phyloP scores from a whole-genome alignment of 371 early-diverging fungal genomes.

The Globomyces sp. region DNA sequence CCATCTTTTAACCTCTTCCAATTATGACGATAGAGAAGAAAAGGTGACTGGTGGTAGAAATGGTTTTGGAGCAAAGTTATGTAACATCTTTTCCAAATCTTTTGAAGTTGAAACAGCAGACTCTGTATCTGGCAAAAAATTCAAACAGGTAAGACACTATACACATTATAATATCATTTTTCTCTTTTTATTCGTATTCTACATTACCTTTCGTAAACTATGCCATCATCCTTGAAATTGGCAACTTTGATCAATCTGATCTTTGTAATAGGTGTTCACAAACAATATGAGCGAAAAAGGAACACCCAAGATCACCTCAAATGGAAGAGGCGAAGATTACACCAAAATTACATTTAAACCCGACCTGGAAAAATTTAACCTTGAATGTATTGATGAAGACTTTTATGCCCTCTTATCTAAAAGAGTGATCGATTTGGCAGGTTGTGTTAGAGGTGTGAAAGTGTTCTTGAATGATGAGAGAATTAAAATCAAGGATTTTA shows the following conservation, averaged over 20 bases:
- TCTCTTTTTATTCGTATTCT: too few species aligned
- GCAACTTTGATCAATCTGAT: background rate
- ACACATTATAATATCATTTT: conserved; percentile 21
- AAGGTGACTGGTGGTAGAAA: conserved; percentile 99
- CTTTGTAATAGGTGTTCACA: conserved; percentile 56
- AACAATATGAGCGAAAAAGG: conserved; percentile 85
- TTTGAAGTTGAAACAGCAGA: conserved; percentile 98
- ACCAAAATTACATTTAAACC: conserved; percentile 97
- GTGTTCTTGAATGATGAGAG: conserved; percentile 91
- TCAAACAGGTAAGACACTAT: conserved; percentile 61
- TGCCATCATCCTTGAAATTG: too few species aligned
- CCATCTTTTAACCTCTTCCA: conserved; percentile 97
- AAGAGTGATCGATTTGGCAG: conserved; percentile 98
- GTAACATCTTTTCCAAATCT: conserved; percentile 98
- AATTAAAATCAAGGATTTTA: conserved; percentile 85
- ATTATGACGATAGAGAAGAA: conserved; percentile 98
- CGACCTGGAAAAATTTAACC: conserved; percentile 91
- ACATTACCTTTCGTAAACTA: too few species aligned
- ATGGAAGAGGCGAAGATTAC: conserved; percentile 65
- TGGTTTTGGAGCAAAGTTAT: conserved; percentile 98
- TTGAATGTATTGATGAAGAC: conserved; percentile 82
- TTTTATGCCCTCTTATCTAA: conserved; percentile 88
- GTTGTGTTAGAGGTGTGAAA: conserved; percentile 82
- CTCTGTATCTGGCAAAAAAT: conserved; percentile 67
- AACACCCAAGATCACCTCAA: conserved; percentile 70